Percentiles rank a stretch among this genome's conserved stretches.
Evolutionary conservation across 2,329 filamentous ascomycete species (phyloP).

Genomic region (Stemphylium lycopersici): DNA sequence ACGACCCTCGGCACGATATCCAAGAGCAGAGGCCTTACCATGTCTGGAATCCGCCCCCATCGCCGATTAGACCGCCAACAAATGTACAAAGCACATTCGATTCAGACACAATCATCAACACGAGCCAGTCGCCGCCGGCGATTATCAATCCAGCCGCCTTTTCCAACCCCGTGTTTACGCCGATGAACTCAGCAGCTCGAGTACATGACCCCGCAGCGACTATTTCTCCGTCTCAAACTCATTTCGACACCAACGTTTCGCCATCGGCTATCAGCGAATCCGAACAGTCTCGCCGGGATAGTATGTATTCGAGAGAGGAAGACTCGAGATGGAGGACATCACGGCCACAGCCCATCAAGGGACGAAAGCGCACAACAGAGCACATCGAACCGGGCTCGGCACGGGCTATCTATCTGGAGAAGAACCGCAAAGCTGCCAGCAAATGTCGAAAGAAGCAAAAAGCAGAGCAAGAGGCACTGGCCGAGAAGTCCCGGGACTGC

Average conservation of each 20-base stretch:
- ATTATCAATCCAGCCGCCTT: not conserved
- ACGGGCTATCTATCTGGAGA: conserved; percentile 58
- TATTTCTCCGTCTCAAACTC: conserved; percentile 3
- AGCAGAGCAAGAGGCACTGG: conserved; percentile 58
- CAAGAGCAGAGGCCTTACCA: not conserved
- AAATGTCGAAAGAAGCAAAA: conserved; percentile 74
- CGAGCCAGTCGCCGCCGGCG: not conserved
- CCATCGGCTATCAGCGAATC: not conserved
- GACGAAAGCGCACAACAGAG: conserved; percentile 25
- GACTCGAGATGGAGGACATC: conserved; percentile 3
- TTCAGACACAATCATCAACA: not conserved
- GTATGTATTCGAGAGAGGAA: not conserved
- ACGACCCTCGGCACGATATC: not conserved
- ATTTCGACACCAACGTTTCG: conserved; percentile 1
- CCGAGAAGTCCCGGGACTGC: conserved; percentile 48
- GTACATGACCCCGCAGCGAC: not conserved
- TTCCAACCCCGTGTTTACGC: not conserved
- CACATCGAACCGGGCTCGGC: conserved; percentile 34
- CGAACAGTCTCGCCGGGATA: not conserved
- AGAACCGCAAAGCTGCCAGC: conserved; percentile 73
- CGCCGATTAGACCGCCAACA: not conserved
- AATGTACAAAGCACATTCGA: not conserved
- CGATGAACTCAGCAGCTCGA: not conserved
- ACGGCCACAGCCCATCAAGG: not conserved
- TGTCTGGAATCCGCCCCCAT: not conserved